These are phyloP conservation scores for Erythrophleum fordii DNA, from an alignment of 306 rosid genomes.

Conservation along the genomic window DNA sequence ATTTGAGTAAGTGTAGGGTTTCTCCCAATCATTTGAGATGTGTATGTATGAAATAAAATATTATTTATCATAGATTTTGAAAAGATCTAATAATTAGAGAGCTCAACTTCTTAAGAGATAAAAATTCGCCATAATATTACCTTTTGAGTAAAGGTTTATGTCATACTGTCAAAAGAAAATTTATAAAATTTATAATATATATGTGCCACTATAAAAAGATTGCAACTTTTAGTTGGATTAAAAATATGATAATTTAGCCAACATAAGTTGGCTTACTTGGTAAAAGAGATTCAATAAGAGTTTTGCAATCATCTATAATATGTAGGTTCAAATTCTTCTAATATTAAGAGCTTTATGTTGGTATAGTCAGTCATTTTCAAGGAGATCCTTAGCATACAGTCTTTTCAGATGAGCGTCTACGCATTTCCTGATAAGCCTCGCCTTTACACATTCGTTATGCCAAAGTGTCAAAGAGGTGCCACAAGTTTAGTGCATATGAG, in stretches of 20 bases:
- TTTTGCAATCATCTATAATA: not conserved
- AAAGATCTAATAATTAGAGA: not conserved
- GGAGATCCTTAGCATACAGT: not conserved
- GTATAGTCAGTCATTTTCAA: not conserved
- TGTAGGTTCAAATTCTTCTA: not conserved
- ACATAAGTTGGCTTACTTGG: too few species aligned
- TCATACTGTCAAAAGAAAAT: not conserved
- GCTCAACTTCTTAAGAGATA: not conserved
- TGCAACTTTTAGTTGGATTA: conserved; percentile 1
- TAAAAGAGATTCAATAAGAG: not conserved
- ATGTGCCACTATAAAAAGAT: not conserved
- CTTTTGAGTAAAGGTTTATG: not conserved
- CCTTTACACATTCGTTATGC: not conserved
- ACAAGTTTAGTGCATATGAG: not conserved
- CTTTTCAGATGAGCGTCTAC: not conserved
- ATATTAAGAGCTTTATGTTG: not conserved
- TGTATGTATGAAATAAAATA: too few species aligned
- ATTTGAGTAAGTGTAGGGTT: too few species aligned
- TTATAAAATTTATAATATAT: not conserved
- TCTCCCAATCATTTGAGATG: too few species aligned
- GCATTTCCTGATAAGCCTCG: not conserved
- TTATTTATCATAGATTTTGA: not conserved
- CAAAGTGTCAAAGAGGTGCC: not conserved
- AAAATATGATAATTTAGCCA: not conserved
- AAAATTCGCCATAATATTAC: too few species aligned